phyloP scores from a whole-genome alignment of 495 filamentous ascomycete species.

The Aspergillus incahuasiensis region DNA sequence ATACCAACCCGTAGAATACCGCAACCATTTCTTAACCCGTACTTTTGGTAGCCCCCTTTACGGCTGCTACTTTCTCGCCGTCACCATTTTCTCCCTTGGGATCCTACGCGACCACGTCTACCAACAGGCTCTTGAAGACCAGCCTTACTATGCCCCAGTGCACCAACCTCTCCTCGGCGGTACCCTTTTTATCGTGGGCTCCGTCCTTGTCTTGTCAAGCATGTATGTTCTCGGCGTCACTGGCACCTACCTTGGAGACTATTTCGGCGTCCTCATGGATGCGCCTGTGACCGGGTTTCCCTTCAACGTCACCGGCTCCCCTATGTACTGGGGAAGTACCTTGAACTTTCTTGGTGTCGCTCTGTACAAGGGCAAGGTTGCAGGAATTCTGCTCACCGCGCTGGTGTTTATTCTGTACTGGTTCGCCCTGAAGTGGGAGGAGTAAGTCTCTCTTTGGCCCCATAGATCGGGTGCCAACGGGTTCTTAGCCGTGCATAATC shows the following conservation, averaged over 20 bases:
- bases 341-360: slow-evolving; percentile 88
- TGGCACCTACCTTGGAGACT: slow-evolving; percentile 95
- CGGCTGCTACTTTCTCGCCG: slow-evolving; percentile 86
- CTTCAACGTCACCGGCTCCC: slow-evolving; percentile 86
- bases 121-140: slow-evolving; percentile 35
- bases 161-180: slow-evolving; percentile 75
- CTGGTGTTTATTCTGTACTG: slow-evolving; percentile 75
- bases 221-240: slow-evolving; percentile 95
- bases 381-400: slow-evolving; percentile 71
- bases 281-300: slow-evolving; percentile 88
- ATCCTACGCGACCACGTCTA: slow-evolving; percentile 77
- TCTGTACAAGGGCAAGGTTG: slow-evolving; percentile 83
- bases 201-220: slow-evolving; percentile 76
- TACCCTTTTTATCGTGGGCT: slow-evolving; percentile 66
- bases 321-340: slow-evolving; percentile 96
- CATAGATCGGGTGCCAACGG: too few relatives aligned
- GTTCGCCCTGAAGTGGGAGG: slow-evolving; percentile 83
- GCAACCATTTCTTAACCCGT: slow-evolving; percentile 79
- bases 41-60: slow-evolving; percentile 69
- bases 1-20: slow-evolving; percentile 64
- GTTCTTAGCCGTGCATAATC: neutral
- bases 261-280: slow-evolving; percentile 98
- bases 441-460: slow-evolving; percentile 47
- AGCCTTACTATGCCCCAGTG: slow-evolving; percentile 41
- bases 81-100: slow-evolving; percentile 84